Evolutionary conservation across 345 rosid genomes (phyloP), one percentile per base, ranked within the genome.

Genomic region (Camelina hispida): DNA sequence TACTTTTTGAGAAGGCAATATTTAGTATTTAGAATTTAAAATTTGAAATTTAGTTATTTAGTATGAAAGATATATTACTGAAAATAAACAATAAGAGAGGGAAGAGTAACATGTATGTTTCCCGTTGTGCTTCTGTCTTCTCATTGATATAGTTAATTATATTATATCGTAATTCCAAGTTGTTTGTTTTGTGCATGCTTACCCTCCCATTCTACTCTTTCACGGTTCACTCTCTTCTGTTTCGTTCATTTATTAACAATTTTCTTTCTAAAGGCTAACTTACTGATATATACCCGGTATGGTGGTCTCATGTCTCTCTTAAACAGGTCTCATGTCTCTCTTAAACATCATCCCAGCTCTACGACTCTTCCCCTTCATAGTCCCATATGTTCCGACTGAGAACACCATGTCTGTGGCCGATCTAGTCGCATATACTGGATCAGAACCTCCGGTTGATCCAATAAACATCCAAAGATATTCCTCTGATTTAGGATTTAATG

Each of bases 171-270:
- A 35, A 35, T 35, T 8, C 40, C 40, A 35, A 11, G 3, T 35
- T 35, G 40, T 35, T 35, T 35, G 40, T 28, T 28, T 28, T 89
- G 28, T 74, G 97, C 81, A 91, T 89, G 89, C 93, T 91, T 60
- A 82, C 89, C 82, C 84, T 91, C 48, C 97, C 96, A 32, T 91
- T 89, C 77, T 91, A 91, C 81, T 91, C 97, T n/a, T n/a, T n/a
- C n/a, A n/a, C n/a, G n/a, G 4, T 91, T 91, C 90, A 89, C 93
- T 32, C 93, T 91, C 77, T 91, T 89, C 87, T 91, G 97, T 87
- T 84, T 91, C 78, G 89, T 91, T 62, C 90, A 89, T 53, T 96
- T 93, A 3, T 74, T 91, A 58, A 87, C 93, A 63, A 91, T 91
- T 91, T 91, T 89, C 84, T 74, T 91, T 22, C 93, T 93, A 10